Evolutionary conservation across 208 protist species (phyloP).

Genomic region (Blechomonas ayalai): DNA sequence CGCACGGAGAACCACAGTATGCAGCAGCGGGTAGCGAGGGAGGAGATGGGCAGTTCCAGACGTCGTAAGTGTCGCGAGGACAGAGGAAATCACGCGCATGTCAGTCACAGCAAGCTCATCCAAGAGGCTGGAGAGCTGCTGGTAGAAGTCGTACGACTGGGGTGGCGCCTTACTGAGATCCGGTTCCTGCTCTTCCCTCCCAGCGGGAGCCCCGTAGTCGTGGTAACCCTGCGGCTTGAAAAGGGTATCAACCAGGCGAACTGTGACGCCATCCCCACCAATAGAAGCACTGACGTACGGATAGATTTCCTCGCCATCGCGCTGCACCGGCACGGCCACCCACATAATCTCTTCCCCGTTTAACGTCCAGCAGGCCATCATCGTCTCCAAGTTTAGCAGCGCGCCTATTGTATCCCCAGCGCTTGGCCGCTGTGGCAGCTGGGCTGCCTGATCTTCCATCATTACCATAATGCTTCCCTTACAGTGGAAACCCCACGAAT

Average conservation of each 20-base stretch:
- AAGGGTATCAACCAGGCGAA: slow-evolving; percentile 74
- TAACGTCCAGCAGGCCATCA: slow-evolving; percentile 84
- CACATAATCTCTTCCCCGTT: slow-evolving; percentile 78
- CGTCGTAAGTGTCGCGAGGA: slow-evolving; percentile 5
- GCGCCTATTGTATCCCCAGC: slow-evolving; percentile 77
- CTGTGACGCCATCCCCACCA: slow-evolving; percentile 41
- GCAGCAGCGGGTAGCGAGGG: slow-evolving; percentile 2
- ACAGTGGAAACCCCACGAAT: slow-evolving; percentile 89
- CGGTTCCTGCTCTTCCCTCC: slow-evolving; percentile 9
- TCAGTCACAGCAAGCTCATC: slow-evolving; percentile 30
- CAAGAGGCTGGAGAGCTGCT: slow-evolving; percentile 50
- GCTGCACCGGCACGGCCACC: slow-evolving; percentile 63
- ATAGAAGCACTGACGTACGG: slow-evolving; percentile 81
- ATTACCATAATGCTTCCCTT: slow-evolving; percentile 64
- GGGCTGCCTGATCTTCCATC: slow-evolving; percentile 54
- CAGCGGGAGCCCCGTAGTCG: slow-evolving; percentile 49
- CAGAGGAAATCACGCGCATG: slow-evolving; percentile 26
- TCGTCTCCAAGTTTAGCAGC: slow-evolving; percentile 69
- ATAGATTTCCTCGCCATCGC: slow-evolving; percentile 75
- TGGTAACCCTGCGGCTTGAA: slow-evolving; percentile 63
- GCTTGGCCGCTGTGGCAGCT: slow-evolving; percentile 26
- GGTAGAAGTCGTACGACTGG: slow-evolving; percentile 72
- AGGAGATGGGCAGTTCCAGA: too few relatives aligned
- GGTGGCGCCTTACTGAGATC: slow-evolving; percentile 2
- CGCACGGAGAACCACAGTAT: not conserved